A percentile compares a stretch with the other conserved stretches of the same genome.
Evolutionary conservation across 805 yeast species (phyloP).

Genomic region (Nakazawaea populi): DNA sequence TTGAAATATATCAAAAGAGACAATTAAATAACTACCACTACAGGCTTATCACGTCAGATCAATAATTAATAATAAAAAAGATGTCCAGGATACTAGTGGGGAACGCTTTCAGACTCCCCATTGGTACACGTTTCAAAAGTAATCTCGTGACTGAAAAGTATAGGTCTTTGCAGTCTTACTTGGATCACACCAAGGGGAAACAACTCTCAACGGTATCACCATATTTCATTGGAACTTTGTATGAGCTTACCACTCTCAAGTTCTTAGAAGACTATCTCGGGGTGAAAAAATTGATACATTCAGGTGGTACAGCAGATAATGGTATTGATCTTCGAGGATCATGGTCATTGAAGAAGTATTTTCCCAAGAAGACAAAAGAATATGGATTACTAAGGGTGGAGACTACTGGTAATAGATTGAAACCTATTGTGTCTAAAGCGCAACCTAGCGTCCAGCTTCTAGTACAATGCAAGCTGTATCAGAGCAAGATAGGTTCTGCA

Average conservation of each 20-base stretch:
- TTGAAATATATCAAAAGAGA: background rate
- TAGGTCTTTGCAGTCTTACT: constrained; percentile 21
- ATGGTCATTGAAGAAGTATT: constrained; percentile 34
- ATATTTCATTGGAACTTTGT: constrained; percentile 49
- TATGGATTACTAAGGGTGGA: constrained; percentile 5
- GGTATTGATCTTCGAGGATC: constrained; percentile 52
- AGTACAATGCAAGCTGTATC: constrained; percentile 52
- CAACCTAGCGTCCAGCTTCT: constrained; percentile 19
- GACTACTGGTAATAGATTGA: constrained; percentile 9
- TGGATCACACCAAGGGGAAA: constrained; percentile 24
- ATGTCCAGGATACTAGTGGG: constrained; percentile 16
- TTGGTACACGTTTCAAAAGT: background rate
- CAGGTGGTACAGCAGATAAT: constrained; percentile 52
- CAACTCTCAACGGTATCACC: constrained; percentile 38
- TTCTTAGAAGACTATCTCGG: constrained; percentile 32
- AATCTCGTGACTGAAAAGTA: constrained; percentile 21
- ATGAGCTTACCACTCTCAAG: constrained; percentile 40
- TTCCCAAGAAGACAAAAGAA: constrained; percentile 13
- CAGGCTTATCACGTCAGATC: background rate
- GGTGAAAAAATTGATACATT: constrained; percentile 31
- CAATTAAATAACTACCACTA: no score
- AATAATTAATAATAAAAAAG: background rate
- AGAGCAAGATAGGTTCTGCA: constrained; percentile 36
- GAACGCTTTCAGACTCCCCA: background rate
- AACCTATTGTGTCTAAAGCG: constrained; percentile 5